Conservation (phyloP, 2,329 filamentous ascomycete genomes). For the Bertia moriformis region DNA sequence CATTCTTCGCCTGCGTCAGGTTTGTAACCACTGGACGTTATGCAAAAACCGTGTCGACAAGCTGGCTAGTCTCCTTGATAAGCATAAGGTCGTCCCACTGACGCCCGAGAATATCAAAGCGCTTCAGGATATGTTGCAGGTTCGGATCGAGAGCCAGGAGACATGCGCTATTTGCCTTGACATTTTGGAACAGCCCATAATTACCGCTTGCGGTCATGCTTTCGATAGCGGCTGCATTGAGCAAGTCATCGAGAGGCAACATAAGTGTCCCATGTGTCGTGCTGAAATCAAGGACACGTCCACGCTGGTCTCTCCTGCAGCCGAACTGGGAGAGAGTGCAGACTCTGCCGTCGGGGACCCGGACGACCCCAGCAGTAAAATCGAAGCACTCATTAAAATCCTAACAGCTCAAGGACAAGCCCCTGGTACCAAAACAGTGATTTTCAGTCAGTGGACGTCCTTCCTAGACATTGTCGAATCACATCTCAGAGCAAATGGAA, state of each 20-base stretch:
- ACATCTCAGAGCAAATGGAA: conserved; percentile 43
- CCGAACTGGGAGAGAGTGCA: conserved; percentile 29
- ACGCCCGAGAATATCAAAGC: conserved; percentile 59
- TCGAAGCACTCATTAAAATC: conserved; percentile 64
- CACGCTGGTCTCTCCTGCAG: conserved; percentile 49
- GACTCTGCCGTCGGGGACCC: conserved; percentile 36
- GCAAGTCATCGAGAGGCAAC: conserved; percentile 58
- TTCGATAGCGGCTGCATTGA: conserved; percentile 66
- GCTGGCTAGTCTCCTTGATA: conserved; percentile 56
- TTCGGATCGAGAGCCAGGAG: conserved; percentile 68
- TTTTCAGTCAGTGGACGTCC: conserved; percentile 67
- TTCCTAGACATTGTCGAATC: conserved; percentile 60
- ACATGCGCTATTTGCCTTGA: conserved; percentile 76
- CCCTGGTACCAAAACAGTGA: conserved; percentile 49
- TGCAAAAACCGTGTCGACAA: conserved; percentile 61
- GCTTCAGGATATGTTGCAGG: conserved; percentile 60
- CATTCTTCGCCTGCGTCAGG: conserved; percentile 67
- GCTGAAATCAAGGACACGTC: conserved; percentile 45
- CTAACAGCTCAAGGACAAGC: conserved; percentile 55
- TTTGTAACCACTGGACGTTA: conserved; percentile 79
- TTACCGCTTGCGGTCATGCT: conserved; percentile 71
- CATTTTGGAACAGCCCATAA: conserved; percentile 55
- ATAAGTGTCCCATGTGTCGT: conserved; percentile 76
- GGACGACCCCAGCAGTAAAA: conserved; percentile 64
- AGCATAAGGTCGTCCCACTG: conserved; percentile 51